Conservation (phyloP, 768 basidiomycete species). For the Lanmaoa pseudosensibilis region DNA sequence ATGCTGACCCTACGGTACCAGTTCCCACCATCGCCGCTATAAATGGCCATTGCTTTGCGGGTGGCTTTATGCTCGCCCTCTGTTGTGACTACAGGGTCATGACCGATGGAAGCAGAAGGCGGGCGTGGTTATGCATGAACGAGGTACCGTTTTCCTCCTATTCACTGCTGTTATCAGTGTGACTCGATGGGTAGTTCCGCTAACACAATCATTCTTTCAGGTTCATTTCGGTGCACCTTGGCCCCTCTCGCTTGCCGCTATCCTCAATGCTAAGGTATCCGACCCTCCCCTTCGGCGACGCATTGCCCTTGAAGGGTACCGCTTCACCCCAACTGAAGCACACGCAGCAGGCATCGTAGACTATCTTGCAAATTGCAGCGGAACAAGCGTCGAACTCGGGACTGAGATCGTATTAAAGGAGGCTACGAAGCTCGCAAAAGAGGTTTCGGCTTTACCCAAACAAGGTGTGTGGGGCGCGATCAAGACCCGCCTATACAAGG, state of each 20-base stretch:
- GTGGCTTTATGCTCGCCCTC: constrained; percentile 74
- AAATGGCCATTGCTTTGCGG: constrained; percentile 87
- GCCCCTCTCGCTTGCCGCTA: constrained; percentile 67
- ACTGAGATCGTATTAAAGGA: constrained; percentile 62
- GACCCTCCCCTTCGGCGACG: constrained; percentile 61
- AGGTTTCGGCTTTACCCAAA: constrained; percentile 50
- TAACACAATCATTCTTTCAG: constrained; percentile 35
- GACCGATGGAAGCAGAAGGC: constrained; percentile 74
- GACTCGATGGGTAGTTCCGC: background rate
- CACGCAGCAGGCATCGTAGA: constrained; percentile 68
- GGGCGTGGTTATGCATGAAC: constrained; percentile 92
- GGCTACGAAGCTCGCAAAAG: constrained; percentile 61
- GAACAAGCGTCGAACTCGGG: constrained; percentile 46
- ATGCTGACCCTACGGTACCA: constrained; percentile 32
- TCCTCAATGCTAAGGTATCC: constrained; percentile 66
- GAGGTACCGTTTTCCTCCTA: constrained; percentile 49
- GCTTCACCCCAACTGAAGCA: constrained; percentile 74
- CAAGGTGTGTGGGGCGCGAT: constrained; percentile 72
- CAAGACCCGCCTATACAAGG: constrained; percentile 61
- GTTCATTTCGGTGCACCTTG: constrained; percentile 81
- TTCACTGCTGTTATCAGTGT: background rate
- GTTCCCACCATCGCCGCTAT: constrained; percentile 80
- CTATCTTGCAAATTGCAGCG: constrained; percentile 41
- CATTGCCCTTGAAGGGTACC: constrained; percentile 76
- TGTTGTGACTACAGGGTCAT: constrained; percentile 89